phyloP scores from a whole-genome alignment of 345 rosid species.

The Angophora floribunda region DNA sequence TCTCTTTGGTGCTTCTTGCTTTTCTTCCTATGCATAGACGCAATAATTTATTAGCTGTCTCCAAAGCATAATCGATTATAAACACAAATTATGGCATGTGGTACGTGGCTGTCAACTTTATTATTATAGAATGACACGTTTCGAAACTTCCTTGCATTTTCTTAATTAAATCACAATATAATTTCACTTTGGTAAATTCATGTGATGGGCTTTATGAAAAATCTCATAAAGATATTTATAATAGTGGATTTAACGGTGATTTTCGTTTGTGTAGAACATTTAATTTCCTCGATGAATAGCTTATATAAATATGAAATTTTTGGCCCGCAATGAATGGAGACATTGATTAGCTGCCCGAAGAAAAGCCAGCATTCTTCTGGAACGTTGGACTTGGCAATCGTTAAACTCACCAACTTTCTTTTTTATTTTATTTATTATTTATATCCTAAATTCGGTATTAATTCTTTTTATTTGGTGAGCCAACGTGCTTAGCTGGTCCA shows the following conservation, averaged over 20 bases:
- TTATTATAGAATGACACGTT: neutral
- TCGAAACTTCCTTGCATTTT: fast-evolving
- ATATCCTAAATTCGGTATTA: neutral
- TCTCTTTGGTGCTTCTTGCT: neutral
- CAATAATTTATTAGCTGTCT: neutral
- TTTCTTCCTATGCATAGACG: neutral
- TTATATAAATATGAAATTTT: neutral
- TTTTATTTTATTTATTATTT: neutral
- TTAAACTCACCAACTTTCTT: neutral
- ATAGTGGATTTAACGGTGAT: neutral
- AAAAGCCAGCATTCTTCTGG: neutral
- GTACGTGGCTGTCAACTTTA: fast-evolving
- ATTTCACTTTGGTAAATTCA: neutral
- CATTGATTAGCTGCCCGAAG: neutral
- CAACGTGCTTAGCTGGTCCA: neutral
- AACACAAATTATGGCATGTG: fast-evolving
- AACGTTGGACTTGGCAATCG: neutral
- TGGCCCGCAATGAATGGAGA: neutral
- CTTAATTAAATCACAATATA: neutral
- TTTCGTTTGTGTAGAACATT: neutral
- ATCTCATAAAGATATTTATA: neutral
- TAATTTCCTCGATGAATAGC: neutral
- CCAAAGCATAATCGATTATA: neutral
- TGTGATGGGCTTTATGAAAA: neutral
- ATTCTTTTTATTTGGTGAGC: neutral